Conservation (phyloP, 1,284 basidiomycete genomes). For the Farysia itapuensis region DNA sequence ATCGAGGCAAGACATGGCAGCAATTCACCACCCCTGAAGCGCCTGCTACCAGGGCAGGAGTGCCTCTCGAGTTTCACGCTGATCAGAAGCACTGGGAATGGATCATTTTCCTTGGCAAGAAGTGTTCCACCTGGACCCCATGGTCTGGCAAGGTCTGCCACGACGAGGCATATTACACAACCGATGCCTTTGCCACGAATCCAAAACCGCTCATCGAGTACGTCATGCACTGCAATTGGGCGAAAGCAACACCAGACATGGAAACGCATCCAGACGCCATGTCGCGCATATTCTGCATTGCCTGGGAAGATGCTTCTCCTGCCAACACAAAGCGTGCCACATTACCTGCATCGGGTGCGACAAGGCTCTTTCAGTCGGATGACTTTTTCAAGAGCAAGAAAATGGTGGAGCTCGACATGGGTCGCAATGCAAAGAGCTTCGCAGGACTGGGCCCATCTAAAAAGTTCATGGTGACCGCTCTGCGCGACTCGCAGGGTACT, state of each 20-base stretch:
- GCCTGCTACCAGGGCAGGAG: constrained; percentile 38
- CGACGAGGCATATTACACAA: constrained; percentile 60
- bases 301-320: constrained; percentile 41
- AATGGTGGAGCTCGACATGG: constrained; percentile 46
- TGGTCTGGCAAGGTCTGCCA: constrained; percentile 51
- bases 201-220: constrained; percentile 42
- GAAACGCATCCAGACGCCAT: constrained; percentile 24
- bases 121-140: constrained; percentile 48
- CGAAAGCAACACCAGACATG: constrained; percentile 49
- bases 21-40: constrained; percentile 46
- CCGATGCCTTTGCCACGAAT: constrained; percentile 48
- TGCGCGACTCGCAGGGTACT: constrained; percentile 40
- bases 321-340: not conserved
- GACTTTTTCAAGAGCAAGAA: constrained; percentile 49
- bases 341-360: constrained; percentile 7
- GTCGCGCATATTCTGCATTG: constrained; percentile 54
- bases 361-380: constrained; percentile 47
- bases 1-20: constrained; percentile 56
- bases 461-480: constrained; percentile 52
- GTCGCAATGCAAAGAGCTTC: constrained; percentile 50
- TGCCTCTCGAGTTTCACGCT: constrained; percentile 55
- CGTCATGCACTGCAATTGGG: constrained; percentile 55
- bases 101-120: constrained; percentile 54
- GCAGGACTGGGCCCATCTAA: constrained; percentile 50
- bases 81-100: constrained; percentile 47